These are phyloP conservation scores for Spiraea crenata DNA, from an alignment of 331 rosid genomes.

Conservation along the genomic window DNA sequence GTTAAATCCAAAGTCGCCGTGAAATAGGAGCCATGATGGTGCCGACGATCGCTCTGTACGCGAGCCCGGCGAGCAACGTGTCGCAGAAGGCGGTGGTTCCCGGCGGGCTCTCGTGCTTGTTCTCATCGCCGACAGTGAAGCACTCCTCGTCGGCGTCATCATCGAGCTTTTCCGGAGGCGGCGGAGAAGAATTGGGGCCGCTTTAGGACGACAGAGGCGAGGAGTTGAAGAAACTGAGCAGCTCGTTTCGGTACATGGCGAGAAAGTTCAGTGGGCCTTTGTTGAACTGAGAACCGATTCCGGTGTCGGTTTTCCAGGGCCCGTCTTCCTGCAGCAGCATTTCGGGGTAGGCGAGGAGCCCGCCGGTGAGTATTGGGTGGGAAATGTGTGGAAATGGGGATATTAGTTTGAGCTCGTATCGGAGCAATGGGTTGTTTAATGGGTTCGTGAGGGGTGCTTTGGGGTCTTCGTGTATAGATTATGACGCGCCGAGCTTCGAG, in stretches of 20 bases:
- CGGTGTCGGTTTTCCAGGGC: constrained; percentile 84
- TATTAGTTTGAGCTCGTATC: constrained; percentile 30
- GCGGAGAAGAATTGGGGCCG: constrained; percentile 64
- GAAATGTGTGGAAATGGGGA: constrained; percentile 41
- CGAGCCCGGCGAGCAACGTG: constrained; percentile 77
- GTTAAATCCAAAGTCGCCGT: constrained; percentile 13
- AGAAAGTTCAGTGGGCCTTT: constrained; percentile 53
- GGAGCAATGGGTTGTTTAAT: constrained; percentile 55
- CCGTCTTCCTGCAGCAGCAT: constrained; percentile 62
- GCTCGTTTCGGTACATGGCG: constrained; percentile 69
- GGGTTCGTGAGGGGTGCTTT: constrained; percentile 80
- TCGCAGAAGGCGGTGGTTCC: constrained; percentile 60
- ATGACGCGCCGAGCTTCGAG: constrained; percentile 42
- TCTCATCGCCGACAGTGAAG: constrained; percentile 63
- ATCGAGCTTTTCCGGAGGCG: constrained; percentile 50
- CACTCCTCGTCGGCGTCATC: constrained; percentile 48
- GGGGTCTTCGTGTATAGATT: constrained; percentile 71
- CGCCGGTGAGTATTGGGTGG: constrained; percentile 42
- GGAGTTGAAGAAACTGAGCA: constrained; percentile 71
- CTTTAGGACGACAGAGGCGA: constrained; percentile 58
- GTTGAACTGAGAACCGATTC: constrained; percentile 77
- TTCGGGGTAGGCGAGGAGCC: constrained; percentile 38
- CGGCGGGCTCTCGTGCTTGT: constrained; percentile 80
- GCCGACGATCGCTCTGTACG: constrained; percentile 79
- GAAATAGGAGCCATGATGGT: constrained; percentile 54